Conservation (phyloP, 1,139 yeast species). For the Protomyces macrosporus region DNA sequence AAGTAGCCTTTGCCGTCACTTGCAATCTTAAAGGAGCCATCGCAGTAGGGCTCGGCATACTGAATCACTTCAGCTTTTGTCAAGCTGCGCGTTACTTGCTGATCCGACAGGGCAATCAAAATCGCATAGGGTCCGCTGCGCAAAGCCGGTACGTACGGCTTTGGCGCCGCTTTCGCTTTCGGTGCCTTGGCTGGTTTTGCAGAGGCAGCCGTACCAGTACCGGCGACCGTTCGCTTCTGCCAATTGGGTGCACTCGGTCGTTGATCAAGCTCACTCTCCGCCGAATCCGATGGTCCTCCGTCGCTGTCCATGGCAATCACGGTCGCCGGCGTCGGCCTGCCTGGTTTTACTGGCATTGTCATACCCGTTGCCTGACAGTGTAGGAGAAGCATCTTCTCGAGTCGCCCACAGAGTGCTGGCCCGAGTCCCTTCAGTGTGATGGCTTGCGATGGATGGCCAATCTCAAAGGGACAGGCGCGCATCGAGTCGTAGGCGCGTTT, state of each 20-base stretch:
- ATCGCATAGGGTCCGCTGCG: conserved; percentile 88
- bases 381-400: conserved; percentile 43
- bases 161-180: conserved; percentile 33
- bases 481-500: conserved; percentile 47
- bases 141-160: conserved; percentile 65
- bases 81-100: conserved; percentile 47
- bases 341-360: conserved; percentile 41
- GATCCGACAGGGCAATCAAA: conserved; percentile 54
- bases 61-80: conserved; percentile 56
- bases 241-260: conserved; percentile 23
- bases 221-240: background rate
- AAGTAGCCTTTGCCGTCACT: conserved; percentile 47
- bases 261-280: background rate
- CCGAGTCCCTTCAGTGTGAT: conserved; percentile 55
- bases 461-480: conserved; percentile 43
- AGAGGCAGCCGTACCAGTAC: background rate
- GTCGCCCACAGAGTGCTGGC: conserved; percentile 51
- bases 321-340: background rate
- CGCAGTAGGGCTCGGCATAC: conserved; percentile 58
- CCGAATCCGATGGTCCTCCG: background rate
- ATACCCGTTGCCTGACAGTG: conserved; percentile 48
- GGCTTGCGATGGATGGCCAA: conserved; percentile 51
- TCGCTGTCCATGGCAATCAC: background rate
- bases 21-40: conserved; percentile 56
- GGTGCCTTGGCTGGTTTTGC: conserved; percentile 9